These are phyloP conservation scores for Chytriomyces sp. DNA, from an alignment of 192 early-diverging fungal species.

Conservation along the genomic window DNA sequence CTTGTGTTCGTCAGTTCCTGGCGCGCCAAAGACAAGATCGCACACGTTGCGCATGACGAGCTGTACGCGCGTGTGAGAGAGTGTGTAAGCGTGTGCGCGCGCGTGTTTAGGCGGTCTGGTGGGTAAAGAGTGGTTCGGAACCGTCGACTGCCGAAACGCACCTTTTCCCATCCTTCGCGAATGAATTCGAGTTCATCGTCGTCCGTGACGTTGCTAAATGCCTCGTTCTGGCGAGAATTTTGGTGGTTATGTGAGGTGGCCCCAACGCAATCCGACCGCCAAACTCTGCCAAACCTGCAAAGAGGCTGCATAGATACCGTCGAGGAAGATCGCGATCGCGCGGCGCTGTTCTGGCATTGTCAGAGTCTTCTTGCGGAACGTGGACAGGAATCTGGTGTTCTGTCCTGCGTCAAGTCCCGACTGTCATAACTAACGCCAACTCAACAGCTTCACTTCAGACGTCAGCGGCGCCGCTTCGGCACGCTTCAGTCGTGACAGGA, in stretches of 20 bases:
- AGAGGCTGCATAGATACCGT: slow-evolving; percentile 42
- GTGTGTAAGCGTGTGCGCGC: background rate
- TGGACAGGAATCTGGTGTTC: slow-evolving; percentile 40
- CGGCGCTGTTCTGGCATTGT: slow-evolving; percentile 44
- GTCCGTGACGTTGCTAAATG: slow-evolving; percentile 36
- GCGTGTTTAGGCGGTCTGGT: background rate
- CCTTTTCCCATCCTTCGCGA: slow-evolving; percentile 61
- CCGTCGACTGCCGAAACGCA: background rate
- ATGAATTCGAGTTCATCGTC: slow-evolving; percentile 51
- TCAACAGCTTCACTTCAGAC: slow-evolving; percentile 39
- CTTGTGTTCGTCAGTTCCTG: slow-evolving; percentile 48
- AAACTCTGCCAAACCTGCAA: slow-evolving; percentile 6
- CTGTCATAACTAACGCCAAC: background rate
- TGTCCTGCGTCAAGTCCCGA: background rate
- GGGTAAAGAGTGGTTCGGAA: too few relatives aligned
- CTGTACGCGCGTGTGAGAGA: slow-evolving; percentile 13
- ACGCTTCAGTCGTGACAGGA: slow-evolving; percentile 40
- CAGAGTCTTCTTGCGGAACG: slow-evolving; percentile 39
- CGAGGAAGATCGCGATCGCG: slow-evolving; percentile 45
- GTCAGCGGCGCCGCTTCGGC: slow-evolving; percentile 40
- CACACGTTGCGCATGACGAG: slow-evolving; percentile 53
- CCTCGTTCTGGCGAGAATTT: slow-evolving; percentile 29
- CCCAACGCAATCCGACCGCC: background rate
- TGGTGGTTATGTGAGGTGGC: slow-evolving; percentile 9
- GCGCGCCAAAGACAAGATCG: slow-evolving; percentile 47